These are phyloP conservation scores for Musa schizocarpa DNA, from an alignment of 176 grass and related monocot species.

Conservation along the genomic window DNA sequence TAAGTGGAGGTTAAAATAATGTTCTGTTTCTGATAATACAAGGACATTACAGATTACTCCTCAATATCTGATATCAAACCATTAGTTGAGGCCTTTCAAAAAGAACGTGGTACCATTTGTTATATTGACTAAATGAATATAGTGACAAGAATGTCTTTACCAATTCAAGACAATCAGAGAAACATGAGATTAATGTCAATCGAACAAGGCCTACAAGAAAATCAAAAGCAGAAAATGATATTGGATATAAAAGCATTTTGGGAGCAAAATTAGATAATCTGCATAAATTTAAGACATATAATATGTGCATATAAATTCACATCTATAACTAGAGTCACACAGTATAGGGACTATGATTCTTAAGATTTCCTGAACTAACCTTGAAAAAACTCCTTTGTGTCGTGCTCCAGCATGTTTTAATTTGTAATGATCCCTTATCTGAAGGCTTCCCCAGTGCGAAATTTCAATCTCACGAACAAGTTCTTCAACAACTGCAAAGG, in stretches of 20 bases:
- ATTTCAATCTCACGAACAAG: slow-evolving; percentile 24
- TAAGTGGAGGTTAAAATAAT: too few species aligned
- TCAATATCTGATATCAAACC: too few species aligned
- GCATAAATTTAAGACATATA: neutral
- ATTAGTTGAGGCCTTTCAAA: too few species aligned
- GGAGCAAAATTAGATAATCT: neutral
- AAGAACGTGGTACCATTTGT: too few species aligned
- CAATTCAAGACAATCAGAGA: too few species aligned
- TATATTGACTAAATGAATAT: too few species aligned
- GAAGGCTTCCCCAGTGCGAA: slow-evolving; percentile 27
- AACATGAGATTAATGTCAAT: too few species aligned
- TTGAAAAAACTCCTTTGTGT: slow-evolving; percentile 25
- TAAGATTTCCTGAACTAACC: slow-evolving; percentile 7
- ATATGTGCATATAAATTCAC: neutral
- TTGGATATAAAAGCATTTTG: neutral
- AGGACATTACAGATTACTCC: too few species aligned
- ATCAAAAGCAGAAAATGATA: neutral
- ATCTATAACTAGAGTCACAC: neutral
- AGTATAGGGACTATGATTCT: neutral
- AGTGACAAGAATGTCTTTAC: too few species aligned
- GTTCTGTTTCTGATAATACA: too few species aligned
- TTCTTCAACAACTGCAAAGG: slow-evolving; percentile 29
- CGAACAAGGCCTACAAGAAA: neutral
- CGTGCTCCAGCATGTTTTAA: slow-evolving; percentile 25
- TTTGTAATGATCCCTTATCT: slow-evolving; percentile 24